Evolutionary conservation across 2,329 filamentous ascomycete genomes (phyloP).

Genomic region (Dryadomyces quercus-mongolicae): DNA sequence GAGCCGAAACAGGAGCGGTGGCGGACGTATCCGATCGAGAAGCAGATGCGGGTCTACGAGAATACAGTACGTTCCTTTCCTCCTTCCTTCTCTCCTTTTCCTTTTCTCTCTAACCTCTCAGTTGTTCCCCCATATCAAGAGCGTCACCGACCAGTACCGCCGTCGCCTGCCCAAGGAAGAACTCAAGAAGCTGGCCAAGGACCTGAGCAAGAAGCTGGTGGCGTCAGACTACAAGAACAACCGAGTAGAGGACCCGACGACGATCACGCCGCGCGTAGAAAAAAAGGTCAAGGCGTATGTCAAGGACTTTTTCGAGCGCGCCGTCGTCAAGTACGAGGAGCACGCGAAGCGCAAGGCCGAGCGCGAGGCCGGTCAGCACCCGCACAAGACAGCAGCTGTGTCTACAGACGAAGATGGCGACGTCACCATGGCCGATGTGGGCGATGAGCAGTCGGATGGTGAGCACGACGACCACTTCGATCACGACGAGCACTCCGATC

Average conservation of each 20-base stretch:
- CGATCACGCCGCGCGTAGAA: slow-evolving; percentile 63
- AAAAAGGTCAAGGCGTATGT: slow-evolving; percentile 76
- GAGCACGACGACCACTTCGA: too few relatives aligned
- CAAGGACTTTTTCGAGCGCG: slow-evolving; percentile 77
- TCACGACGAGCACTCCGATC: too few relatives aligned
- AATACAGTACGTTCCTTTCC: slow-evolving; percentile 79
- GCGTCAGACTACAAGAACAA: slow-evolving; percentile 84
- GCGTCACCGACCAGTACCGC: slow-evolving; percentile 77
- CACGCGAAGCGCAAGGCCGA: slow-evolving; percentile 53
- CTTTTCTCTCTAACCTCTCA: slow-evolving; percentile 27
- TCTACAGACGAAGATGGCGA: neutral
- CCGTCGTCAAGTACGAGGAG: slow-evolving; percentile 60
- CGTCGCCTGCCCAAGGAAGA: slow-evolving; percentile 76
- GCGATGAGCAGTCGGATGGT: neutral
- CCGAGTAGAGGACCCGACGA: slow-evolving; percentile 69
- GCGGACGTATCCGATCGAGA: slow-evolving; percentile 59
- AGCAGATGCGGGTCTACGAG: slow-evolving; percentile 91
- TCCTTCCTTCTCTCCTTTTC: too few relatives aligned
- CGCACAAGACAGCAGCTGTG: neutral
- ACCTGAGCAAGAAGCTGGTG: slow-evolving; percentile 78
- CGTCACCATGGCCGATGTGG: neutral
- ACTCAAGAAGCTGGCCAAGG: slow-evolving; percentile 48
- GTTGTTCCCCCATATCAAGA: slow-evolving; percentile 76
- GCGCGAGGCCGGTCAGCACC: slow-evolving; percentile 11
- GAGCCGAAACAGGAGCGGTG: slow-evolving; percentile 25